phyloP scores from a whole-genome alignment of 768 basidiomycete genomes.

The Lentinula boryana region DNA sequence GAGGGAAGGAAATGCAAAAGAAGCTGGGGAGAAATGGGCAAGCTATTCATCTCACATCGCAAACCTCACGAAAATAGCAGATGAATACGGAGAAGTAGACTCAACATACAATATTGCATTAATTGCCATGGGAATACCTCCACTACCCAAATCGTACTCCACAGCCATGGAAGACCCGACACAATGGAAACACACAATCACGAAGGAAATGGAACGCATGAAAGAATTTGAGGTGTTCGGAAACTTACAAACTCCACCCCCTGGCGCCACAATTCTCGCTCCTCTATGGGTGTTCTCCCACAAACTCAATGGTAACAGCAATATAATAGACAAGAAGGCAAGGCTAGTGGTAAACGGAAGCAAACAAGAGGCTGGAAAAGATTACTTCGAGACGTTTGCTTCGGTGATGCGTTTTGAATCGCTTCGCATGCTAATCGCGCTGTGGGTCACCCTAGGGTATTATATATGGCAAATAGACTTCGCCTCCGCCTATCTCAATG shows the following conservation, averaged over 20 bases:
- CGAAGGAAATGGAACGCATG: neutral
- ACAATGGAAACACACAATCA: neutral
- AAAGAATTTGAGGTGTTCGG: conserved; percentile 1
- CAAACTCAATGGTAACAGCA: conserved; percentile 21
- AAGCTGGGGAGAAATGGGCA: neutral
- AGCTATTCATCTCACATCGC: neutral
- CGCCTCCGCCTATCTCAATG: conserved; percentile 14
- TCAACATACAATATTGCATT: neutral
- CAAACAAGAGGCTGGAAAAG: conserved; percentile 21
- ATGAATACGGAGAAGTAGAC: neutral
- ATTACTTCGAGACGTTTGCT: conserved; percentile 11
- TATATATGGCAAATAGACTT: conserved; percentile 24
- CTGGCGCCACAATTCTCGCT: neutral
- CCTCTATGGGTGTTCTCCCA: conserved; percentile 15
- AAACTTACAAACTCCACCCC: neutral
- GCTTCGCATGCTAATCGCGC: conserved; percentile 12
- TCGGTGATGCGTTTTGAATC: neutral
- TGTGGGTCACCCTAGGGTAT: conserved; percentile 17
- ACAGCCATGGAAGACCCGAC: neutral
- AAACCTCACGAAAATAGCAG: neutral
- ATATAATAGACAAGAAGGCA: conserved; percentile 17
- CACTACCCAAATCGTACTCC: neutral
- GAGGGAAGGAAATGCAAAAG: neutral
- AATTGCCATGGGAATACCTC: neutral
- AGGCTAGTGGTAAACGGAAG: conserved; percentile 9